Conservation (phyloP, 2,329 filamentous ascomycete species). For the Fusarium foetens region DNA sequence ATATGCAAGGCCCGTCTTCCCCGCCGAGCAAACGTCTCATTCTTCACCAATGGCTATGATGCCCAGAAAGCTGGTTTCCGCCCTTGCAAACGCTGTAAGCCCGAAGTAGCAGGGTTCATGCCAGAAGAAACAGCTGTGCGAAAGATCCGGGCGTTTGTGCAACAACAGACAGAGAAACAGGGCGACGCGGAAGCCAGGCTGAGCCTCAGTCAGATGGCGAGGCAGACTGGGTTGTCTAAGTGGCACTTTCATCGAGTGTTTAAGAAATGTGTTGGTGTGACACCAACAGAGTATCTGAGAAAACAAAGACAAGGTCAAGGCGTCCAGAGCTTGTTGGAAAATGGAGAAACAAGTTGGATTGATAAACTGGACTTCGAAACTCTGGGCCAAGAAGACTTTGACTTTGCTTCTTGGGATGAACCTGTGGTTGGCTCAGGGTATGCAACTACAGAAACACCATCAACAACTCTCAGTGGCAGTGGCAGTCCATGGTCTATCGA, state of each 20-base stretch:
- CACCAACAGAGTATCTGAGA: constrained; percentile 52
- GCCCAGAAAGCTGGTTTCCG: constrained; percentile 62
- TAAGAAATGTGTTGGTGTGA: constrained; percentile 63
- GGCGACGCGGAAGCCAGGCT: constrained; percentile 30
- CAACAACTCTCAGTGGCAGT: constrained; percentile 15
- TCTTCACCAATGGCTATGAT: constrained; percentile 58
- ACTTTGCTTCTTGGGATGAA: constrained; percentile 35
- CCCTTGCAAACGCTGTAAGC: constrained; percentile 68
- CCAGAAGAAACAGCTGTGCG: constrained; percentile 56
- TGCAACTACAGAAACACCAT: constrained; percentile 13
- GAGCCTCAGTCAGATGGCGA: constrained; percentile 60
- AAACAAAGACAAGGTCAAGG: constrained; percentile 24
- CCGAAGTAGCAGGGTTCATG: constrained; percentile 53
- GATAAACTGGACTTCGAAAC: constrained; percentile 17
- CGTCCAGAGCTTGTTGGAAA: neutral
- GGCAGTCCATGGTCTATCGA: constrained; percentile 39
- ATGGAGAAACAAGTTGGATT: constrained; percentile 19
- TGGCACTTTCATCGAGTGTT: constrained; percentile 70
- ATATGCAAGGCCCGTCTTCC: constrained; percentile 70
- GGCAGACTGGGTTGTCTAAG: constrained; percentile 62
- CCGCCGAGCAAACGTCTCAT: constrained; percentile 67
- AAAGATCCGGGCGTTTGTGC: constrained; percentile 51
- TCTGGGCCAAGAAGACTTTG: constrained; percentile 17
- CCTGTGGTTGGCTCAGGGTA: constrained; percentile 7
- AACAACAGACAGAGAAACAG: constrained; percentile 40